These are phyloP conservation scores for Vararia minispora DNA, from an alignment of 768 basidiomycete genomes.

Conservation along the genomic window DNA sequence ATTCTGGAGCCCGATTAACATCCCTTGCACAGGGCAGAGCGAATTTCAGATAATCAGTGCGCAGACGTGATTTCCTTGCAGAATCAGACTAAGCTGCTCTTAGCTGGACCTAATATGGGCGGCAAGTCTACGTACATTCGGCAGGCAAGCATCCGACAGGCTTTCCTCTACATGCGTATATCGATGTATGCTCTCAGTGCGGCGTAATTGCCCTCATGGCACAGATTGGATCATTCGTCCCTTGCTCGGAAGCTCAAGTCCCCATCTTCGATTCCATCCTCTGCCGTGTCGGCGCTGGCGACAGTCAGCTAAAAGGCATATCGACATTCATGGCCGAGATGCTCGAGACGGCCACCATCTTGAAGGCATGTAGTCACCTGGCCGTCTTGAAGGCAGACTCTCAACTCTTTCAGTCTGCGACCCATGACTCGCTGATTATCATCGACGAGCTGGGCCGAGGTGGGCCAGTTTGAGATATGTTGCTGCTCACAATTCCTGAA, in stretches of 20 bases:
- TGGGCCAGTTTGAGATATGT: slow-evolving; percentile 19
- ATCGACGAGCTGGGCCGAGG: slow-evolving; percentile 96
- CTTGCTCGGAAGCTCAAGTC: slow-evolving; percentile 73
- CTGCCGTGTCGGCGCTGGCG: slow-evolving; percentile 94
- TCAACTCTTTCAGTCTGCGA: slow-evolving; percentile 54
- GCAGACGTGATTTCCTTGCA: slow-evolving; percentile 13
- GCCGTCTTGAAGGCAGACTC: background rate
- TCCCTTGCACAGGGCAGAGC: slow-evolving; percentile 46
- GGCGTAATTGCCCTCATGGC: slow-evolving; percentile 97
- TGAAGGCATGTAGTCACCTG: slow-evolving; percentile 45
- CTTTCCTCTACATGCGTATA: background rate
- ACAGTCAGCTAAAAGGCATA: slow-evolving; percentile 94
- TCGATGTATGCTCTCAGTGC: slow-evolving; percentile 33
- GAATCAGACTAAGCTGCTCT: background rate
- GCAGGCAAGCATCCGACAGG: slow-evolving; percentile 37
- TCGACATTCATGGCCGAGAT: slow-evolving; percentile 99
- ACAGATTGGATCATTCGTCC: slow-evolving; percentile 91
- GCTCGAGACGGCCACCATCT: slow-evolving; percentile 95
- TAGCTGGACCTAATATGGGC: slow-evolving; percentile 97
- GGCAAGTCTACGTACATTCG: slow-evolving; percentile 97
- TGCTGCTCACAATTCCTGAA: slow-evolving; percentile 2
- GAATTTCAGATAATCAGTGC: slow-evolving; percentile 94
- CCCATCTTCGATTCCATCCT: slow-evolving; percentile 95
- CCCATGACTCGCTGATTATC: slow-evolving; percentile 87
- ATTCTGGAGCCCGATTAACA: background rate